Base-by-base conservation (phyloP, 2,329 filamentous ascomycete species). In the Aspergillus proliferans region DNA sequence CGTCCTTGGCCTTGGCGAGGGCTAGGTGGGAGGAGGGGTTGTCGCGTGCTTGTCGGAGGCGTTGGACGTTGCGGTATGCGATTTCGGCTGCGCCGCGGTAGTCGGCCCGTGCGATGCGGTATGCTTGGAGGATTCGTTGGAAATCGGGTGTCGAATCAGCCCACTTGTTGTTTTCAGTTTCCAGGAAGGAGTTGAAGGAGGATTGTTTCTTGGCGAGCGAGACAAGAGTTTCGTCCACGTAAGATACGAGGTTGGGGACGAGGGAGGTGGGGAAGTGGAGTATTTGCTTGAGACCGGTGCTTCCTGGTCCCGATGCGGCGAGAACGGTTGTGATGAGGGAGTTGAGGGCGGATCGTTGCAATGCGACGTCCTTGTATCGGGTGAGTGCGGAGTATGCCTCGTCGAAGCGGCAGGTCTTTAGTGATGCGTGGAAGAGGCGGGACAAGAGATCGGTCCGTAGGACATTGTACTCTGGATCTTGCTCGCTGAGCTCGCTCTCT, bases 71-170 rank as follows among this genome's bases (percentile, higher is more conserved):
- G 46, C 78, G 76, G 54, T 81, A 77, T 2, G 82, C 70, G 10
- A 80, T 73, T 38, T 78, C 75, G 1, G 82, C 80, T 2, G 82
- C 83, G 45, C 92, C 93, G 41, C 92, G 87, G 76, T 90, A 95
- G 71, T 97, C 88, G 61, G 83, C 83, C 57, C 85, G 85, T 53
- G 84, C 84, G 56, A 95, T 85, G 46, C 93, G 84, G 82, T 92
- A 96, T 3, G 91, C 85, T 67, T 96, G 95, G 43, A 97, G 81
- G 49, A 96, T 86, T 60, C 92, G 87, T 64, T 93, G 88, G 64
- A 91, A 95, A 3, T 88, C 87, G 0, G 83, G 79, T 8, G 70
- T 70, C 30, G 67, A 69, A 24, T 72, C 61, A 40, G 51, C 45
- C 48, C 52, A 59, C 24, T 60, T 59, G 45, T 51, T 60, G 47